phyloP scores from a whole-genome alignment of 306 rosid species.

The Chamaecrista fasciculata region DNA sequence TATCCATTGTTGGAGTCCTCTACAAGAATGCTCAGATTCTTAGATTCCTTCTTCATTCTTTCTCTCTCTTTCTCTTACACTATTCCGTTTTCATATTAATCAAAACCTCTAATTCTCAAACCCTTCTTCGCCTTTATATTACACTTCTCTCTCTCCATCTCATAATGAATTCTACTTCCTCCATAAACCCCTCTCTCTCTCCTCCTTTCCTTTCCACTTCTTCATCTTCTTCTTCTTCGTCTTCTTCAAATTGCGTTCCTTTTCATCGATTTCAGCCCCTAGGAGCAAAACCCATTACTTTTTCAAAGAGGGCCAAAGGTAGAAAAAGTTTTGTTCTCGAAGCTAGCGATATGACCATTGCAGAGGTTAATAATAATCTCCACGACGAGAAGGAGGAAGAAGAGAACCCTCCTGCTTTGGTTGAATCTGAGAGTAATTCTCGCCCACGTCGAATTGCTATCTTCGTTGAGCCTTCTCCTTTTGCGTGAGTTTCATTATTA shows the following conservation, averaged over 20 bases:
- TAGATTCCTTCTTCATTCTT: not conserved
- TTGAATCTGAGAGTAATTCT: conserved; percentile 56
- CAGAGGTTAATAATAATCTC: conserved; percentile 46
- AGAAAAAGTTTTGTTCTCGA: conserved; percentile 36
- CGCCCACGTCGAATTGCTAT: conserved; percentile 95
- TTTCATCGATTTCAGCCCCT: conserved; percentile 26
- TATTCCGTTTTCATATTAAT: not conserved
- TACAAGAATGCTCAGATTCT: conserved; percentile 29
- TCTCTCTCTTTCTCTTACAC: not conserved
- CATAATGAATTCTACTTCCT: conserved; percentile 50
- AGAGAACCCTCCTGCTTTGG: conserved; percentile 61
- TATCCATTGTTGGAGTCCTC: conserved; percentile 39
- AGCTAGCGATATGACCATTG: conserved; percentile 66
- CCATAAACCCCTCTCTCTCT: conserved; percentile 69
- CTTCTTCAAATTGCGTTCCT: conserved; percentile 21
- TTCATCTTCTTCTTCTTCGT: not conserved
- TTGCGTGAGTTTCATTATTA: conserved; percentile 60
- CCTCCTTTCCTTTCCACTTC: conserved; percentile 41
- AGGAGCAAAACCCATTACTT: conserved; percentile 40
- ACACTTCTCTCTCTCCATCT: conserved; percentile 4
- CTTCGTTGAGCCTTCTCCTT: conserved; percentile 98
- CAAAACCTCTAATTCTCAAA: conserved; percentile 14
- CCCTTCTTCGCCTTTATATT: conserved; percentile 21
- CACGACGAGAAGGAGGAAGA: conserved; percentile 47
- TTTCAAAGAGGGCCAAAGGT: conserved; percentile 24